Percentiles rank a stretch among this genome's conserved stretches.
Evolutionary conservation across 2,329 filamentous ascomycete species (phyloP).

Genomic region (Aureobasidium melanogenum): DNA sequence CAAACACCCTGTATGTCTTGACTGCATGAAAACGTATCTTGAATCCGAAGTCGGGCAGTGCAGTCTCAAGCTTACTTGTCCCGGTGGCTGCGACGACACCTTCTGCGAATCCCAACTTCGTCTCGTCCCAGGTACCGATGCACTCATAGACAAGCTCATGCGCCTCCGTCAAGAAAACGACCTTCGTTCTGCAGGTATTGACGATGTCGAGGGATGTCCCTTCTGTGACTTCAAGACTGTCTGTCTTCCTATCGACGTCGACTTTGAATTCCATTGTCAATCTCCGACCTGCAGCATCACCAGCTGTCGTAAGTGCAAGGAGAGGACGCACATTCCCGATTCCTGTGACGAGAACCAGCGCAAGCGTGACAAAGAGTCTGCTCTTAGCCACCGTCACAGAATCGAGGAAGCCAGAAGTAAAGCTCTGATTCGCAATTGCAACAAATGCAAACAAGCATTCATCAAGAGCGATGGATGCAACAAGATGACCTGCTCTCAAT

Average conservation of each 20-base stretch:
- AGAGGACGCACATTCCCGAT: slow-evolving; percentile 61
- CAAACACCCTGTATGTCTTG: slow-evolving; percentile 60
- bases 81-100: slow-evolving; percentile 57
- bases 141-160: slow-evolving; percentile 54
- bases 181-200: slow-evolving; percentile 59
- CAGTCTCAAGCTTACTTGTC: slow-evolving; percentile 61
- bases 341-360: slow-evolving; percentile 58
- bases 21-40: slow-evolving; percentile 57
- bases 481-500: slow-evolving; percentile 67
- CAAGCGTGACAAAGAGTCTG: slow-evolving; percentile 41
- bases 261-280: slow-evolving; percentile 66
- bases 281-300: slow-evolving; percentile 53
- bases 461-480: slow-evolving; percentile 76
- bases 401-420: slow-evolving; percentile 81
- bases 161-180: slow-evolving; percentile 62
- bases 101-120: slow-evolving; percentile 51
- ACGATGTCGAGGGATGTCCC: slow-evolving; percentile 66
- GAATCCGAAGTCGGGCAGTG: slow-evolving; percentile 59
- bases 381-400: slow-evolving; percentile 51
- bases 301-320: slow-evolving; percentile 51
- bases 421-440: slow-evolving; percentile 69
- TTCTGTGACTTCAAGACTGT: slow-evolving; percentile 77
- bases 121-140: slow-evolving; percentile 47
- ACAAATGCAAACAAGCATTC: slow-evolving; percentile 62
- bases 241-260: slow-evolving; percentile 55